Base-by-base conservation (phyloP, 345 rosid genomes). In the Excoecaria agallocha region DNA sequence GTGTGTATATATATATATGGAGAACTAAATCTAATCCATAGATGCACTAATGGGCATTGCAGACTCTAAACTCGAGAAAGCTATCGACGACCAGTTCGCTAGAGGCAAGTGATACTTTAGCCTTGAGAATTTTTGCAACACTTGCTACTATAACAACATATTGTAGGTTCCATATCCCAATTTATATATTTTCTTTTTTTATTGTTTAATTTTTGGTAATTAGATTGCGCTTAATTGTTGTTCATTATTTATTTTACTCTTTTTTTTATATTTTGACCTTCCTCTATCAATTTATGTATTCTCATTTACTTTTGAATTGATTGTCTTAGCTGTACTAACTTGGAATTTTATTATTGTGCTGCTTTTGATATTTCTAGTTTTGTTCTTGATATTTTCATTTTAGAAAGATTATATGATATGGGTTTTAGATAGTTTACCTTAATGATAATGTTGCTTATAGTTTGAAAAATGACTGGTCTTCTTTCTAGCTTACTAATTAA, bases 81-180 rank as follows among this genome's bases (percentile, higher is more conserved):
- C 98, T 80, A 88, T 94, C 49, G 98, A 98, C 81, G 98, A 94
- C 84, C 97, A 91, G 84, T 94, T 94, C 80, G 98, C 98, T 12
- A 98, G 92, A 85, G 98, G 98, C 62, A 97, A 94, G 78, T 91
- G 98, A 20, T 94, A 92, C 85, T 94, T 94, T 65, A 98, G 98
- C 61, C 92, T 94, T 72, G 98, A 94, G 89, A 94, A 94, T 82
- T 94, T 92, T 81, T 97, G 98, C 79, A 94, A 94, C 78, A 94
- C 98, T 75, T 94, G 98, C 74, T 94, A 94, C 84, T 94, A 98
- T 72, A 94, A 94, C 83, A 92, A 95, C 88, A 97, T 92, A 70
- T 86, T 92, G 78, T 98, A 94, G 98, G 98, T 94, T 46, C 16
- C 3, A 9, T 35, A 41, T 25, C 10, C 10, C 50, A 4, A 38